A percentile compares a stretch with the other conserved stretches of the same genome.
Conservation (phyloP, 2,329 filamentous ascomycete species). For the Hypoxylon sp. region DNA sequence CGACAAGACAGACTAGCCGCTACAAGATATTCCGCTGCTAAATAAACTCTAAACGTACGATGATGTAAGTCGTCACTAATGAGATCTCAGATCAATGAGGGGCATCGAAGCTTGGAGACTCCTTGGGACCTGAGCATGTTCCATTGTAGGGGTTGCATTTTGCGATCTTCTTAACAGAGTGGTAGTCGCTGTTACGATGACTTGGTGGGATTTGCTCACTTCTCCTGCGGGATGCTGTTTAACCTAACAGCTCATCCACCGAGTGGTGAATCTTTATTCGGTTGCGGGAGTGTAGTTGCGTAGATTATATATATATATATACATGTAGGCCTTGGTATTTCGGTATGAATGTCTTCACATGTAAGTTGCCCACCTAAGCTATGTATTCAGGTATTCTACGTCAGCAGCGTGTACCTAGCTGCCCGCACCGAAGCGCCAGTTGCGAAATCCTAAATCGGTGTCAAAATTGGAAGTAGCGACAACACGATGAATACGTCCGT, state of each 20-base stretch:
- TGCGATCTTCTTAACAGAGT: constrained; percentile 30
- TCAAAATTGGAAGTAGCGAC: constrained; percentile 3
- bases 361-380: background rate
- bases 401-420: background rate
- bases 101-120: constrained; percentile 24
- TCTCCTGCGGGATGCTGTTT: constrained; percentile 15
- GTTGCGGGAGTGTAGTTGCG: constrained; percentile 3
- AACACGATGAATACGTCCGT: constrained; percentile 1
- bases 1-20: constrained; percentile 30
- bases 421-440: background rate
- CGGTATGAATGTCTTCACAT: constrained; percentile 1
- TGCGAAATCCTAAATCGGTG: background rate
- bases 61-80: constrained; percentile 37
- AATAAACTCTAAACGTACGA: constrained; percentile 35
- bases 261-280: constrained; percentile 11
- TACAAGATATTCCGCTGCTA: constrained; percentile 13
- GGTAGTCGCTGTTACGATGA: constrained; percentile 32
- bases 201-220: constrained; percentile 28
- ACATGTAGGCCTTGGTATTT: background rate
- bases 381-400: background rate
- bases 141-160: constrained; percentile 37
- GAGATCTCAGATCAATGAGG: constrained; percentile 36
- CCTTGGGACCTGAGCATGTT: constrained; percentile 21
- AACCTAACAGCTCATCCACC: constrained; percentile 15
- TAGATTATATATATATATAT: constrained; percentile 8